phyloP scores from a whole-genome alignment of 306 rosid genomes.

The Trichosanthes truncata region DNA sequence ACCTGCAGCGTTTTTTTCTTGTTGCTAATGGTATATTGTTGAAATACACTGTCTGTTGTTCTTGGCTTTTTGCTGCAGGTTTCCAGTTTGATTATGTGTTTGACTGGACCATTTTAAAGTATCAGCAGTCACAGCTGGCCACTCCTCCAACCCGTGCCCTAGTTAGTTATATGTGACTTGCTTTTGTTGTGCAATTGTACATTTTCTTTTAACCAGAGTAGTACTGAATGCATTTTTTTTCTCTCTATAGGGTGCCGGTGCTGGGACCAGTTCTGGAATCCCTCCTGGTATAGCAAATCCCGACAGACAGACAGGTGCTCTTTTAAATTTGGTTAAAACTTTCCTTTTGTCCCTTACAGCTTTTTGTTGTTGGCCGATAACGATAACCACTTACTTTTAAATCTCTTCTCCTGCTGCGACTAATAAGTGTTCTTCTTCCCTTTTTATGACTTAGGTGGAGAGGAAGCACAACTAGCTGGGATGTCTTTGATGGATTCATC shows the following conservation, averaged over 20 bases:
- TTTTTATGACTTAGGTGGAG: slow-evolving; percentile 35
- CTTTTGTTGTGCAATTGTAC: slow-evolving; percentile 1
- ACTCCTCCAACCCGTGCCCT: slow-evolving; percentile 69
- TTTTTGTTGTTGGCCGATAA: background rate
- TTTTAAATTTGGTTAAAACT: background rate
- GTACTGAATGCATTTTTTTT: slow-evolving; percentile 1
- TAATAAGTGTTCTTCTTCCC: background rate
- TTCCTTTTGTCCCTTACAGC: background rate
- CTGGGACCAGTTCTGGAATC: slow-evolving; percentile 81
- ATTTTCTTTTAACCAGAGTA: background rate
- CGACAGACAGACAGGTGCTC: slow-evolving; percentile 68
- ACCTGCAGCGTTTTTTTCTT: background rate
- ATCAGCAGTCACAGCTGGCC: slow-evolving; percentile 85
- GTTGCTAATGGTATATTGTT: background rate
- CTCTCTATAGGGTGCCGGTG: slow-evolving; percentile 47
- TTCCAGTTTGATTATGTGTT: slow-evolving; percentile 95
- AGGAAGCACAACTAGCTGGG: slow-evolving; percentile 64
- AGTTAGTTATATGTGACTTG: slow-evolving; percentile 23
- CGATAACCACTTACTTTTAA: background rate
- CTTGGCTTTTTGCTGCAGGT: slow-evolving; percentile 35
- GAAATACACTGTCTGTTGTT: background rate
- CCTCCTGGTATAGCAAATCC: slow-evolving; percentile 50
- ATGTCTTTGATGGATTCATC: slow-evolving; percentile 60
- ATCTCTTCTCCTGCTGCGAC: background rate
- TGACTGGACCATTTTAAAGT: slow-evolving; percentile 96